Base-by-base conservation (phyloP, 1,139 yeast genomes). In the Blastobotrys aristatus region DNA sequence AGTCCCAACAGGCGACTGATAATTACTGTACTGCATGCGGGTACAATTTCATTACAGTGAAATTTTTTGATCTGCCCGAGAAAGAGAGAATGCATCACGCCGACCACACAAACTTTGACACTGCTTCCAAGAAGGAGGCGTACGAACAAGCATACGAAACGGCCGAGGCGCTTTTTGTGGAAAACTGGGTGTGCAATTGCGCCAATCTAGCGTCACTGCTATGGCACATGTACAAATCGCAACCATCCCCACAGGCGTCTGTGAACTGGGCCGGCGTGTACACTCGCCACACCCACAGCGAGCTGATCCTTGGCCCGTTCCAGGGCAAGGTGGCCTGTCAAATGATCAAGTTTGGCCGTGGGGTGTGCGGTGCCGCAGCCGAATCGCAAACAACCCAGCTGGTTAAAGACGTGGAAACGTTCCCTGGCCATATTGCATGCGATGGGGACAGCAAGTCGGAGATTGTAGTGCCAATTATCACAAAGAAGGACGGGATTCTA, bases 301-400 rank as follows among this genome's bases (percentile, higher is more conserved):
- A 61, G 0, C 71, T 92, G 47, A 74, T 87, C 29, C 71, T 92
- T 40, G 98, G 95, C 0, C 98, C 98, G 7, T 92, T 92, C 64
- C 96, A 88, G 65, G 98, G 98, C 1, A 88, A 88, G 64, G 97
- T 92, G 2, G 97, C 97, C 0, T 92, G 98, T 61, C 97, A 92
- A 65, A 66, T 69, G 17, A 92, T 92, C 50, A 62, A 70, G 49
- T 70, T 84, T 49, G 97, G 96, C 4, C 74, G 70, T 50, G 98
- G 98, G 7, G 97, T 92, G 0, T 92, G 97, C 68, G 97, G 98
- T 5, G 71, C 78, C 1, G 95, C 96, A 1, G 96, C 95, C 0
- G 53, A 63, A 0, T 56, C 71, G 0, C 64, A 66, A 49, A 46
- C 65, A 46, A 83, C 96, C 0, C 95, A 87, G 62, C 63, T 88